phyloP scores from a whole-genome alignment of 345 rosid species.

The Citrus reticulata region DNA sequence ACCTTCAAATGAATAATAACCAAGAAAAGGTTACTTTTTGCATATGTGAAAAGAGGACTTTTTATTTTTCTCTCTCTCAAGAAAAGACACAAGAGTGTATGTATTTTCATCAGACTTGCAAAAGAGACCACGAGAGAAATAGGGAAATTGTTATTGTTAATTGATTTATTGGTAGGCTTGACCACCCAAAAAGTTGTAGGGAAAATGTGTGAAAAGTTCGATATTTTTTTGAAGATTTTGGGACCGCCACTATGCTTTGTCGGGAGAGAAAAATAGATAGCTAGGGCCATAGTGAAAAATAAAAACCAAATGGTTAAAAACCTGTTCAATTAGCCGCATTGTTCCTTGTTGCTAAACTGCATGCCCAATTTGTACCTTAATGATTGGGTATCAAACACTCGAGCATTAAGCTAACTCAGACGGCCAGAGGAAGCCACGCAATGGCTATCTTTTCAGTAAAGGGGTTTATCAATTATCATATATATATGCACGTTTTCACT shows the following conservation, averaged over 20 bases:
- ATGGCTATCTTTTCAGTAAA: too few species aligned
- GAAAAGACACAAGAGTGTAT: constrained; percentile 4
- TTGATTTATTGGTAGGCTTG: constrained; percentile 19
- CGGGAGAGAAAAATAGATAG: constrained; percentile 1
- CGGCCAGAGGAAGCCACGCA: too few species aligned
- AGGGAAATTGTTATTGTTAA: constrained; percentile 3
- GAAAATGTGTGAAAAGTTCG: neutral
- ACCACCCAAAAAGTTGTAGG: constrained; percentile 12
- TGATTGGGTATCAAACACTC: too few species aligned
- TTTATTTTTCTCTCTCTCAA: neutral
- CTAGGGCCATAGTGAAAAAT: neutral
- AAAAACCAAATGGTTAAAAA: neutral
- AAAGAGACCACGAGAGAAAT: neutral
- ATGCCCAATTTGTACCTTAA: neutral
- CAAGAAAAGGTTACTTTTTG: neutral
- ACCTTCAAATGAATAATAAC: neutral
- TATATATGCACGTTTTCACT: too few species aligned
- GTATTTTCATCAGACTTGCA: too few species aligned
- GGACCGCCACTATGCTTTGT: constrained; percentile 29
- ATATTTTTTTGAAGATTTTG: neutral
- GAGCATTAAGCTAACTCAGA: too few species aligned
- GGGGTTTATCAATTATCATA: too few species aligned
- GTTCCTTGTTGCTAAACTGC: neutral
- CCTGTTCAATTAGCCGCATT: neutral
- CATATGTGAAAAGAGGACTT: constrained; percentile 8